A percentile compares a stretch with the other conserved stretches of the same genome.
phyloP scores from a whole-genome alignment of 345 rosid genomes.

The Linum trigynum region DNA sequence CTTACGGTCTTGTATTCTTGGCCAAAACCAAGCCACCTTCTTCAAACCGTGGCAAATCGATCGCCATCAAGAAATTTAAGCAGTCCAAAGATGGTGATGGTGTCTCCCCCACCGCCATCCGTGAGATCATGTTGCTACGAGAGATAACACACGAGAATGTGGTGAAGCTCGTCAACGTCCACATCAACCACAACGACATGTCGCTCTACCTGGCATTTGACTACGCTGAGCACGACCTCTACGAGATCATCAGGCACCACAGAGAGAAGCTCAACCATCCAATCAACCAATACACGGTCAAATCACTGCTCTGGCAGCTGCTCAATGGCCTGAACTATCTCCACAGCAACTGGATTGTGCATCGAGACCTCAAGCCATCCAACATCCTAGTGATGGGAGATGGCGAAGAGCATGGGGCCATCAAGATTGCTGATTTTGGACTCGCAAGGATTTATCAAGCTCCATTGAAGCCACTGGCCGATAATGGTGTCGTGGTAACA shows the following conservation, averaged over 20 bases:
- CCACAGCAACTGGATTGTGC: conserved; percentile 97
- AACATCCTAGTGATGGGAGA: conserved; percentile 99
- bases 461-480: conserved; percentile 69
- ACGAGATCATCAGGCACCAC: conserved; percentile 87
- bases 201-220: conserved; percentile 93
- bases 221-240: conserved; percentile 91
- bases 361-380: conserved; percentile 95
- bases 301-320: conserved; percentile 95
- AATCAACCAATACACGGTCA: conserved; percentile 78
- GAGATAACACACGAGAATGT: conserved; percentile 95
- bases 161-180: conserved; percentile 95
- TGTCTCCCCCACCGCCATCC: conserved; percentile 98
- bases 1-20: conserved; percentile 95
- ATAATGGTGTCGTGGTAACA: conserved; percentile 95
- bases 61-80: conserved; percentile 97
- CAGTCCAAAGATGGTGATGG: conserved; percentile 99
- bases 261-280: conserved; percentile 64
- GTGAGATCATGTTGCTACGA: conserved; percentile 95
- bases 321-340: conserved; percentile 95
- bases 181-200: conserved; percentile 92
- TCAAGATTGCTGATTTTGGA: conserved; percentile 96
- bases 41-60: conserved; percentile 70
- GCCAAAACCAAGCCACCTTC: conserved; percentile 60
- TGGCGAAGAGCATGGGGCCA: conserved; percentile 86
- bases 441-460: conserved; percentile 95